phyloP scores from a whole-genome alignment of 2,329 filamentous ascomycete genomes.

The Teratosphaeria viscida region DNA sequence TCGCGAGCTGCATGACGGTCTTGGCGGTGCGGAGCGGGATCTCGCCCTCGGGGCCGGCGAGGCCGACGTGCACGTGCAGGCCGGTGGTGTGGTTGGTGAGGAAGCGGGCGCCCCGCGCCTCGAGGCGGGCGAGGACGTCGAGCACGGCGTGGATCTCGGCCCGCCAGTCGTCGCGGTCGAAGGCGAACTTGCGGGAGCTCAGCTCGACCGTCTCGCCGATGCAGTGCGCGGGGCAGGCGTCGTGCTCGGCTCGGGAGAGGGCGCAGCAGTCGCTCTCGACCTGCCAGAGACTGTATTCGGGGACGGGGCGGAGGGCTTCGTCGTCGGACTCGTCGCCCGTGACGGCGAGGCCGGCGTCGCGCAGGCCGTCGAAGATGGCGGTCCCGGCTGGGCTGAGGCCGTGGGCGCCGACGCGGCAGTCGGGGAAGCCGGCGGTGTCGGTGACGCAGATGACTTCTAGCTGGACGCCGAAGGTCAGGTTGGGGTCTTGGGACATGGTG shows the following conservation, averaged over 20 bases:
- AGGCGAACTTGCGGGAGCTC: slow-evolving; percentile 3
- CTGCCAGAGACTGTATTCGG: background rate
- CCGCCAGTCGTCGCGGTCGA: slow-evolving; percentile 1
- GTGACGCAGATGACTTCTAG: slow-evolving; percentile 12
- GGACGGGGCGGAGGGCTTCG: background rate
- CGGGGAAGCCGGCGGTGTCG: slow-evolving; percentile 1
- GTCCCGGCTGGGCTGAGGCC: background rate
- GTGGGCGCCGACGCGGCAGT: background rate
- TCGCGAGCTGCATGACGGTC: slow-evolving; percentile 8
- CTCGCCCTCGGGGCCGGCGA: background rate
- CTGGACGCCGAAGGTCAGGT: slow-evolving; percentile 16
- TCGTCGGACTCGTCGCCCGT: background rate
- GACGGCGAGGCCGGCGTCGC: background rate
- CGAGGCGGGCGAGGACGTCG: slow-evolving; percentile 1
- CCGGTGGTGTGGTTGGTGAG: slow-evolving; percentile 10
- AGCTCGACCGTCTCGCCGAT: slow-evolving; percentile 6
- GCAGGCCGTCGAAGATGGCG: slow-evolving; percentile 2
- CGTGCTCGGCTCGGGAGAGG: slow-evolving; percentile 2
- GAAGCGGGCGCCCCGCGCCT: slow-evolving; percentile 4
- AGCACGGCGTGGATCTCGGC: slow-evolving; percentile 6
- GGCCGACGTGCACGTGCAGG: slow-evolving; percentile 14
- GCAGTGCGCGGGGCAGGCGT: background rate
- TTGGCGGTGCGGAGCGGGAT: slow-evolving; percentile 10
- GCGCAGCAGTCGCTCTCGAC: background rate
- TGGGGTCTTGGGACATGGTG: background rate